Evolutionary conservation across 2,329 filamentous ascomycete genomes (phyloP).

Genomic region (Herpotrichia juniperi): DNA sequence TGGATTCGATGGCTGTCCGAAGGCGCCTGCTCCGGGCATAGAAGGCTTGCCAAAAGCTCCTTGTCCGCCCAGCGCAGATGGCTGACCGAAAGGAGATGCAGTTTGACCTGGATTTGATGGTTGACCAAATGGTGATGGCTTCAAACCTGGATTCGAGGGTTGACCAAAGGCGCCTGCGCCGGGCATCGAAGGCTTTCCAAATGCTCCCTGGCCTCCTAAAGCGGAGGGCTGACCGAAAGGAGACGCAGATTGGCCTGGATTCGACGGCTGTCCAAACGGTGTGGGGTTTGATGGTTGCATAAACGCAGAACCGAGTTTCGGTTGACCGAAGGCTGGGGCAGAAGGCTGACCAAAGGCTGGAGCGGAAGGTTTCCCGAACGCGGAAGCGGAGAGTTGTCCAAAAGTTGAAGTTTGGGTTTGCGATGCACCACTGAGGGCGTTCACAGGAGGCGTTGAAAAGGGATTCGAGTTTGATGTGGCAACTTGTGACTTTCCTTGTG

Average conservation of each 20-base stretch:
- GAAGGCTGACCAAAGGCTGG: slow-evolving; percentile 49
- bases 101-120: slow-evolving; percentile 25
- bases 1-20: slow-evolving; percentile 50
- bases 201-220: slow-evolving; percentile 26
- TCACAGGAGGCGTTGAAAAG: slow-evolving; percentile 30
- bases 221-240: slow-evolving; percentile 50
- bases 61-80: slow-evolving; percentile 26
- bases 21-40: slow-evolving; percentile 35
- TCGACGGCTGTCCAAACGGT: slow-evolving; percentile 45
- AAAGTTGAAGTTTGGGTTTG: slow-evolving; percentile 31
- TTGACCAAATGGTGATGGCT: no score
- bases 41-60: slow-evolving; percentile 50
- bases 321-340: slow-evolving; percentile 29
- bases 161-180: slow-evolving; percentile 47
- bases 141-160: slow-evolving; percentile 41
- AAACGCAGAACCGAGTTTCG: slow-evolving; percentile 25
- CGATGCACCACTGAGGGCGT: slow-evolving; percentile 34
- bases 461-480: slow-evolving; percentile 24
- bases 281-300: slow-evolving; percentile 43
- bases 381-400: slow-evolving; percentile 24
- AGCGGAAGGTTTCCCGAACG: slow-evolving; percentile 7
- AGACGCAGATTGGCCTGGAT: slow-evolving; percentile 38
- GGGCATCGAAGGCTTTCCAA: slow-evolving; percentile 47
- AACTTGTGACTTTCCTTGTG: slow-evolving; percentile 25
- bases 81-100: slow-evolving; percentile 51